Evolutionary conservation across 306 rosid genomes (phyloP), one percentile per base, ranked within the genome.

Genomic region (Casuarina cunninghamiana): DNA sequence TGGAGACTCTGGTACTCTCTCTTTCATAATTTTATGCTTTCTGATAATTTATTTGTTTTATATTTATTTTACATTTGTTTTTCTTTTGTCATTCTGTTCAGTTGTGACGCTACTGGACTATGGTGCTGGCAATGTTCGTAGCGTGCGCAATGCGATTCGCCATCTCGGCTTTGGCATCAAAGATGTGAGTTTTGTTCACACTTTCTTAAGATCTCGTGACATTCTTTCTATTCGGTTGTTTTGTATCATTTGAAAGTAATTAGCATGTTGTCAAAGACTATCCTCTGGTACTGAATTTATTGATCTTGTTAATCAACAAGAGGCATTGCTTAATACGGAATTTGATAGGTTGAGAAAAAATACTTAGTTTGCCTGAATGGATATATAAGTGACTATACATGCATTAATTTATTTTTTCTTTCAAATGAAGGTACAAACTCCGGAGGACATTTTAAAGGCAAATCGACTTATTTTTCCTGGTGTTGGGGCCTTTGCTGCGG

Each of bases 81-180:
- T 76, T 5, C 17, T n/a, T 2, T 65, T 60, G 10, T 21, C 55
- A 39, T 44, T 53, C 32, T 37, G 32, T 83, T 45, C 77, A 92
- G 99, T 84, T 54, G 99, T 95, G 75, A 95, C 99, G 77, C 75
- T 95, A 72, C 97, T 95, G 67, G 97, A 95, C 71, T 93, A 93
- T 71, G 97, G 97, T 60, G 97, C 97, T 81, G 99, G 97, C 61
- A 95, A 93, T 76, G 97, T 95, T 74, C 91, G 97, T 68, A 93
- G 99, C 76, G 86, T 93, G 68, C 85, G 97, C 72, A 95, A 95
- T 79, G 99, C 97, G 49, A 91, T 95, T 57, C 91, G 81, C 58
- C 75, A 76, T 79, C 96, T 93, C 12, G 99, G 99, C 12, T 95
- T 91, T 76, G 88, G 90, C 66, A 90, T 95, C 66, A 91, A 90